Conservation (phyloP, 257 asterid genomes). For the Salvia splendens region DNA sequence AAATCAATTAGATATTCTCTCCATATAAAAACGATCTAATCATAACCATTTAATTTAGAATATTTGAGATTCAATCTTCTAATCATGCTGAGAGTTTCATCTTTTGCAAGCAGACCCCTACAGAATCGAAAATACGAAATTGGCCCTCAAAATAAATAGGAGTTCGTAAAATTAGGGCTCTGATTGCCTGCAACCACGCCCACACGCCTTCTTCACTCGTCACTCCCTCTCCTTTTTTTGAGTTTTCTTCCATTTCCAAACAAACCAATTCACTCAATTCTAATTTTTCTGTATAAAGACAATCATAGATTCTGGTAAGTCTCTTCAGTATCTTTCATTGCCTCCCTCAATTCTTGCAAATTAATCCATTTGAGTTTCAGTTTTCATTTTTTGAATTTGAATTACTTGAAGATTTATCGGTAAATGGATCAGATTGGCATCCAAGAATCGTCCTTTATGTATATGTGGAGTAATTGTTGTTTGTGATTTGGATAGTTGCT, state of each 20-base stretch:
- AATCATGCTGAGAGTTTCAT: no score
- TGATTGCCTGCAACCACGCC: slow-evolving; percentile 55
- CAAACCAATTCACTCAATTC: slow-evolving; percentile 9
- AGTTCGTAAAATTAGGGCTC: slow-evolving; percentile 46
- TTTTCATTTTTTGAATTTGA: slow-evolving; percentile 28
- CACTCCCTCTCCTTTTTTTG: slow-evolving; percentile 16
- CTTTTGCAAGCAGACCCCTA: slow-evolving; percentile 28
- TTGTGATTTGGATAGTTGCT: slow-evolving; percentile 17
- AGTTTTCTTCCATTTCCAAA: slow-evolving; percentile 31
- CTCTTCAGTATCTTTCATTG: slow-evolving; percentile 10
- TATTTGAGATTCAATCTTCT: no score
- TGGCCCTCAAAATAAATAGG: slow-evolving; percentile 39
- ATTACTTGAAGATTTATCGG: slow-evolving; percentile 12
- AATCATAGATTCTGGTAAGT: slow-evolving; percentile 35
- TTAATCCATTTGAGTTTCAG: slow-evolving; percentile 36
- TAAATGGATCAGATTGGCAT: slow-evolving; percentile 27
- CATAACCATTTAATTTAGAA: no score
- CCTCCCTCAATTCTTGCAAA: slow-evolving; percentile 29
- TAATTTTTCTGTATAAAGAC: slow-evolving; percentile 15
- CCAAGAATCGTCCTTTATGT: neutral
- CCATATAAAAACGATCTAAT: no score
- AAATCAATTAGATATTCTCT: no score
- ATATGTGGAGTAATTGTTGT: neutral
- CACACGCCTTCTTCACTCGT: slow-evolving; percentile 54
- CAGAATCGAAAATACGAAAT: slow-evolving; percentile 25